Base-by-base conservation (phyloP, 164 flowering plant species). In the Nelumbo lutea region DNA sequence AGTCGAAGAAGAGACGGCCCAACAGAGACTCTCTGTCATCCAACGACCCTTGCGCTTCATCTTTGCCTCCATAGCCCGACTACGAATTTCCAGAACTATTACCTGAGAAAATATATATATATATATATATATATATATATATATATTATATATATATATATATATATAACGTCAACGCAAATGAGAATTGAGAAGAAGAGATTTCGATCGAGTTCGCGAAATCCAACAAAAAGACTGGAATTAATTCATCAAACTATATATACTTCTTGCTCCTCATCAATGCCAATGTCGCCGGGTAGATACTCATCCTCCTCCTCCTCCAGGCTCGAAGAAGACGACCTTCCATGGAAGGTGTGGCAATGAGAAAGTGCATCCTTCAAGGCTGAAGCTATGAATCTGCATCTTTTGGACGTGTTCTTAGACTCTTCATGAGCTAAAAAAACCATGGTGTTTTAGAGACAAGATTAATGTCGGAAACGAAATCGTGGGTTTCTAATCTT, bases 181-280 rank as follows among this genome's bases (percentile, higher is more conserved):
- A 27, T 27, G 27, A 27, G 27, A 27, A 27, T 27, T 27, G 27
- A 27, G 0, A 27, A 27, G 27, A 27, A 27, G 27, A 27, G 27
- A 27, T 27, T 27, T 27, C 27, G 27, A 27, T 27, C 27, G 27
- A 27, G 27, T 27, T 27, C 27, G 27, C 27, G 27, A 27, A 27
- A 27, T 0, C 27, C 27, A 27, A 27, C 27, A 27, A 27, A 27
- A 27, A 27, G 27, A 27, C 27, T 27, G 27, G 27, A 27, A 27
- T 27, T 27, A 27, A 27, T 27, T 27, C 27, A 27, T 27, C 27
- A 27, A 27, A 27, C 27, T 42, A 41, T 9, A 13, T 57, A 45
- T 83, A 85, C 89, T 79, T 84, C 86, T 66, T 75, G 77, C 43
- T 84, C 87, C 7, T 87, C 85, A 2, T 87, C 85, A 8, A 69